Base-by-base conservation (phyloP, 305 asterid species). In the Fraxinus dipetala region DNA sequence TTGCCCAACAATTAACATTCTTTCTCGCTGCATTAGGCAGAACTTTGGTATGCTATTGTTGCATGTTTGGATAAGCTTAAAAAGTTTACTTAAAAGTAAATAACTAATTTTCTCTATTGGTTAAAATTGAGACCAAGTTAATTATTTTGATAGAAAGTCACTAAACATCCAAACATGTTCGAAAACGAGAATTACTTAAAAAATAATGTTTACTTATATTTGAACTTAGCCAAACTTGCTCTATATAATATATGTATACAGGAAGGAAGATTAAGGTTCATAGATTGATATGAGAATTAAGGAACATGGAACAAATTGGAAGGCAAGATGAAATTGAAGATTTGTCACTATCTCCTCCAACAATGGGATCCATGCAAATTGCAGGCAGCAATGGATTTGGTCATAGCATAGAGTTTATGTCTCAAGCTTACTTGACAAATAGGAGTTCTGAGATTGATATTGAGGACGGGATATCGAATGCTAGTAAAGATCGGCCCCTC, bases 381-480 rank as follows among this genome's bases (percentile, higher is more conserved):
- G 89, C 91, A 38, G 89, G 89, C 22, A 88, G 89, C 89, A 92
- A 85, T 77, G 90, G 94, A 80, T 90, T 91, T 81, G 93, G 89
- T 32, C 93, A 88, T 79, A 90, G 87, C 82, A 80, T 89, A 6
- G 94, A 91, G 75, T 92, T 92, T 82, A 81, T 91, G 88, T 81
- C 96, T 45, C 94, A 88, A 16, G 40, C 95, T 32, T 90, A 87
- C 84, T 79, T 83, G 0, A 84, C 86, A 83, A 88, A 85, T 79
- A 79, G 85, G 48, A 84, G 89, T 77, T 85, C 95, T 0, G 93
- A 91, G 88, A 93, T 91, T 78, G 93, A 95, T 81, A 90, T 95
- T 1, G 92, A 87, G 31, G 93, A 86, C 11, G 94, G 88, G 2
- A 30, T 84, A 1, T 81, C 90, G 3, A 79, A 72, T 51, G 48